These are phyloP conservation scores for Lasiodiplodia sp. DNA, from an alignment of 2,329 filamentous ascomycete species.

Conservation along the genomic window DNA sequence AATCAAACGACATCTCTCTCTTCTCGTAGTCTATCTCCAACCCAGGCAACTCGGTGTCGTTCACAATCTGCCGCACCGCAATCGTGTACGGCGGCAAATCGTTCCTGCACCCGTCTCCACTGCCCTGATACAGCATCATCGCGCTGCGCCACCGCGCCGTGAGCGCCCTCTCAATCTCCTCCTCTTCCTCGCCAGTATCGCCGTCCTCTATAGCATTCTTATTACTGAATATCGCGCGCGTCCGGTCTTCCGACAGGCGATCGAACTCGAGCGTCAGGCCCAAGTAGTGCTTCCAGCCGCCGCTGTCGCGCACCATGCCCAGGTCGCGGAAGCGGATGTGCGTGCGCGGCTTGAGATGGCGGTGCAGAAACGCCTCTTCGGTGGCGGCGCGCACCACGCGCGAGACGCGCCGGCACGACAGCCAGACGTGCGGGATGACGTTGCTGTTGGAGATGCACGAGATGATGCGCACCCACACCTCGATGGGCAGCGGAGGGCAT, in stretches of 20 bases:
- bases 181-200: background rate
- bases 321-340: slow-evolving; percentile 9
- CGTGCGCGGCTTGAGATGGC: slow-evolving; percentile 12
- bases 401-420: slow-evolving; percentile 26
- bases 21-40: slow-evolving; percentile 35
- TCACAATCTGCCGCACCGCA: slow-evolving; percentile 39
- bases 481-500: slow-evolving; percentile 42
- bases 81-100: slow-evolving; percentile 45
- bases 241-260: slow-evolving; percentile 3
- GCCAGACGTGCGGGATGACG: slow-evolving; percentile 19
- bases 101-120: slow-evolving; percentile 32
- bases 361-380: slow-evolving; percentile 17
- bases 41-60: slow-evolving; percentile 41
- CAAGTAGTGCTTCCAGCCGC: background rate
- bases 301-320: slow-evolving; percentile 8
- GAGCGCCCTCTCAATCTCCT: slow-evolving; percentile 1
- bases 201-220: background rate
- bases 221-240: slow-evolving; percentile 11
- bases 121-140: slow-evolving; percentile 12
- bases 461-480: slow-evolving; percentile 46
- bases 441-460: slow-evolving; percentile 21
- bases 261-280: background rate
- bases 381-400: slow-evolving; percentile 7
- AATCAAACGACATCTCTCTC: slow-evolving; percentile 39
- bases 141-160: background rate